Base-by-base conservation (phyloP, 495 filamentous ascomycete genomes). In the Xylaria venustula region DNA sequence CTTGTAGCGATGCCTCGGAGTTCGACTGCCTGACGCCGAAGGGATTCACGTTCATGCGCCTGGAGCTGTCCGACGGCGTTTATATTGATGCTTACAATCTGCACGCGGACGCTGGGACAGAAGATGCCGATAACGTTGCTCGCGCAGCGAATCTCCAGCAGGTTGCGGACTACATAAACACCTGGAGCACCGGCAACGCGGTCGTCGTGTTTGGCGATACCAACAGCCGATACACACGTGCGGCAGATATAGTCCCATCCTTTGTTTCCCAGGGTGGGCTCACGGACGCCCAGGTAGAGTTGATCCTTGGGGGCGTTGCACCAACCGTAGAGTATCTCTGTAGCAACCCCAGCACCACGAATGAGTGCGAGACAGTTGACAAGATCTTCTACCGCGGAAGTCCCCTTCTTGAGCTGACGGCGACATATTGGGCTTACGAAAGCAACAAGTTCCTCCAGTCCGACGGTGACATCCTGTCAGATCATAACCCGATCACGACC, bases 1-100 rank as follows among this genome's bases (percentile, higher is more conserved):
- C 62, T 0, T 89, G 85, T 71, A 81, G 78, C 34, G 70, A 83
- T 67, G 77, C 75, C 0, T 81, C 79, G 3, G 79, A 75, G 0
- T 50, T 62, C 3, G 85, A 89, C 63, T 89, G 86, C 64, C 67
- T 87, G 40, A 87, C 85, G 8, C 85, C 85, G 12, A 89, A 89
- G 67, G 86, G 85, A 3, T 86, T 85, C 64, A 85, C 84, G 0
- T 82, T 83, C 49, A 86, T 86, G 84, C 78, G 83, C 7, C 67
- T 77, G 34, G 63, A 73, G 26, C 47, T 83, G 26, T 55, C 60
- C 14, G 68, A 68, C 28, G 74, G 73, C 7, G 74, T 74, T 0
- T 86, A 82, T 57, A 68, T 83, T 22, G 84, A 87, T 62, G 73
- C 81, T 3, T 87, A 87, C 67, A 87, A 88, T 64, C 54, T 87